Evolutionary conservation across 75 land plant species (phyloP), one percentile per base, ranked within the genome.

Genomic region (Sequoiadendron giganteum): DNA sequence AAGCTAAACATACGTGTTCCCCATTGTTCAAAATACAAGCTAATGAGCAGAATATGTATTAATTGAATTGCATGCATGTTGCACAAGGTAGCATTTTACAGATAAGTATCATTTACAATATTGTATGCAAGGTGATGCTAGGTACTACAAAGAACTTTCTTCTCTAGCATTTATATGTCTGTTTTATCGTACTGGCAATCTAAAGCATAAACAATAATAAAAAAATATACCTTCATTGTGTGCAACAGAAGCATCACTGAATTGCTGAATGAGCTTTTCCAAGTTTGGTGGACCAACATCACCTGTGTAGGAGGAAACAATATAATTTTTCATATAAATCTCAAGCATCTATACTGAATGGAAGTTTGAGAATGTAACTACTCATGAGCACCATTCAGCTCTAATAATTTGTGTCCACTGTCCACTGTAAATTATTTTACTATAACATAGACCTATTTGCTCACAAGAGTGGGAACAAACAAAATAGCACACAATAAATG

Each of bases 271-370:
- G 48, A 81, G 45, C 28, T 47, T 81, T 81, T 40, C 83, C 83
- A 81, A 81, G n/a, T 81, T 42, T 43, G 83, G 83, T 42, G 83
- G 83, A 81, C 83, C 83, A 81, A 43, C 83, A 43, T 81, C 83
- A 81, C 83, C 83, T 81, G 49, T 43, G 45, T 10, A 21, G 32
- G 32, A 19, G 42, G 42, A 45, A 82, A 42, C 28, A 45, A 82
- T 39, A 82, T 82, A 11, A n/a, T 28, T 45, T 82, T 81, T 82
- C n/a, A 28, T 18, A 45, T 25, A 45, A 9, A 45, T 30, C 3
- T 11, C 84, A 32, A 75, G 38, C 47, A 82, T 10, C n/a, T 2
- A 82, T 3, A 38, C 3, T 21, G 45, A 81, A 45, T 5, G 2
- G 30, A 81, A 81, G 45, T 18, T 28, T 81, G 49, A 81, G 15